These are phyloP conservation scores for Suillus fuscotomentosus DNA, from an alignment of 768 basidiomycete genomes.

Conservation along the genomic window DNA sequence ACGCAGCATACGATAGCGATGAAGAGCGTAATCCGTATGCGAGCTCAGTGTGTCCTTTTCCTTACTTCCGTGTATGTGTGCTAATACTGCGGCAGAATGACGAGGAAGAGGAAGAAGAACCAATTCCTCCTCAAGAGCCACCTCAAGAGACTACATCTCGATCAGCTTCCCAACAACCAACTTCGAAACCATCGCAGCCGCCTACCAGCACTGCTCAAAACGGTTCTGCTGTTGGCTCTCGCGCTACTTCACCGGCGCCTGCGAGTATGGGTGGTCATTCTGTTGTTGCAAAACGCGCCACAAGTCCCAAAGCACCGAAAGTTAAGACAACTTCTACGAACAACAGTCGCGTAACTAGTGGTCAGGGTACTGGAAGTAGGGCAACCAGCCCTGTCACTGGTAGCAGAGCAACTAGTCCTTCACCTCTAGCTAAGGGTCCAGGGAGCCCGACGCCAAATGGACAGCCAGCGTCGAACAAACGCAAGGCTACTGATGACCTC, in stretches of 20 bases:
- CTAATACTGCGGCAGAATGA: conserved; percentile 45
- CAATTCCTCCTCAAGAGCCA: conserved; percentile 39
- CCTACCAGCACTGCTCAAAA: conserved; percentile 29
- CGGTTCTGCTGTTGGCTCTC: conserved; percentile 39
- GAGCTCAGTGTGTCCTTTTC: conserved; percentile 54
- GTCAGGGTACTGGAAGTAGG: conserved; percentile 43
- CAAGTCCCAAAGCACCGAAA: conserved; percentile 74
- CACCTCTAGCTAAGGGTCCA: conserved; percentile 17
- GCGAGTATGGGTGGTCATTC: conserved; percentile 72
- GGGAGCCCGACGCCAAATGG: conserved; percentile 36
- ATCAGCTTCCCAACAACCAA: conserved; percentile 37
- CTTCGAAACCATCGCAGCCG: conserved; percentile 33
- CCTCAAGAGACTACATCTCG: conserved; percentile 47
- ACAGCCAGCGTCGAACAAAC: conserved; percentile 51
- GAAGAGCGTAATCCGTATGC: conserved; percentile 82
- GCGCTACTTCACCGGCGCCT: conserved; percentile 52
- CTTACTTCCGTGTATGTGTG: conserved; percentile 4
- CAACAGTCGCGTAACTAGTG: conserved; percentile 54
- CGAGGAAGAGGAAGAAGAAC: conserved; percentile 71
- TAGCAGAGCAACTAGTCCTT: conserved; percentile 36
- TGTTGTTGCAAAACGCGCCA: conserved; percentile 79
- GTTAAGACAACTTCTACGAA: conserved; percentile 41
- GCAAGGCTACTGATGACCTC: conserved; percentile 51
- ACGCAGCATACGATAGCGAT: conserved; percentile 77
- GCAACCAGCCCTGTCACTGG: conserved; percentile 47